Percentiles rank a stretch among this genome's conserved stretches.
phyloP scores from a whole-genome alignment of 352 stramenopile species.

The Pythium plurisporium region DNA sequence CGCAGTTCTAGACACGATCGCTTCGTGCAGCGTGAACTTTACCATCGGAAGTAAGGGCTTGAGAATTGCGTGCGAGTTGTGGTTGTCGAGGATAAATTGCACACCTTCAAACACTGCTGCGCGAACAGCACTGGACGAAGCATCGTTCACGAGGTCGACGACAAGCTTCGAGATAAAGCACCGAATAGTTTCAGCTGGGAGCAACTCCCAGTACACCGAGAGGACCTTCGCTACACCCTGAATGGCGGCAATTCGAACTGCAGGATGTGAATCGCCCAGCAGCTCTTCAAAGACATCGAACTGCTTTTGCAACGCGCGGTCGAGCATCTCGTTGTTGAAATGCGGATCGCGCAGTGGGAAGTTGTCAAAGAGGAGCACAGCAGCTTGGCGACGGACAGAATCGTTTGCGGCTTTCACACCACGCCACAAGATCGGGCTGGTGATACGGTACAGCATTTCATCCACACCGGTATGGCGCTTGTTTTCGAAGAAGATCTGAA shows the following conservation, averaged over 20 bases:
- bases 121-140: conserved; percentile 66
- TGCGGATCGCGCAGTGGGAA: conserved; percentile 75
- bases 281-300: conserved; percentile 82
- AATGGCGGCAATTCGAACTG: conserved; percentile 71
- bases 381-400: conserved; percentile 74
- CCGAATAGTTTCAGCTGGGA: conserved; percentile 75
- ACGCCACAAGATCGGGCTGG: conserved; percentile 82
- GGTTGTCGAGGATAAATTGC: conserved; percentile 84
- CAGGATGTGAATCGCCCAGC: conserved; percentile 66
- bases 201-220: conserved; percentile 81
- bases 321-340: conserved; percentile 75
- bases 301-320: conserved; percentile 73
- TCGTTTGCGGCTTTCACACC: conserved; percentile 80
- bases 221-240: conserved; percentile 79
- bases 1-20: neutral
- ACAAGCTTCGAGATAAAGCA: conserved; percentile 80
- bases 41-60: conserved; percentile 83
- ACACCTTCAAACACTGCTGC: conserved; percentile 80
- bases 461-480: conserved; percentile 77
- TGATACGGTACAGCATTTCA: conserved; percentile 80
- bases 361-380: conserved; percentile 80
- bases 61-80: conserved; percentile 79
- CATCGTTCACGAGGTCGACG: conserved; percentile 80
- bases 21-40: conserved; percentile 12
- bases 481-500: conserved; percentile 86